Percentiles rank a stretch among this genome's conserved stretches.
These are phyloP conservation scores for Sclerospora graminicola DNA, from an alignment of 352 stramenopile species.

Conservation along the genomic window DNA sequence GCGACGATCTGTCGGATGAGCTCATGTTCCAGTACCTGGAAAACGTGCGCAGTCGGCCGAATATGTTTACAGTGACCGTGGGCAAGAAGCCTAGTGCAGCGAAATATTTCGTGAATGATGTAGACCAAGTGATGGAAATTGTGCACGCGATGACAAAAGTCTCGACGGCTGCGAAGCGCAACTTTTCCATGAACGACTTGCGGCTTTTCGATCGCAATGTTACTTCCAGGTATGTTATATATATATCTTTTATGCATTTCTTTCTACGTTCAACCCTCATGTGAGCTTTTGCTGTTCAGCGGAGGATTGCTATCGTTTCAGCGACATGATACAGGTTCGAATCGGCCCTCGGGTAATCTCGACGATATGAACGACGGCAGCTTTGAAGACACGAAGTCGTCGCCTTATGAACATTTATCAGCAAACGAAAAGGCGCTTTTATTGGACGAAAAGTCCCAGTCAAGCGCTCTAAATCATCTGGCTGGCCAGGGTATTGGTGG, in stretches of 20 bases:
- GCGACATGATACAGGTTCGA: conserved; percentile 11
- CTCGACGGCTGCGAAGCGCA: conserved; percentile 72
- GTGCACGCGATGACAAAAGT: conserved; percentile 83
- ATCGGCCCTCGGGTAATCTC: conserved; percentile 11
- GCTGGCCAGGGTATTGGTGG: conserved; percentile 17
- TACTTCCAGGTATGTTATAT: conserved; percentile 27
- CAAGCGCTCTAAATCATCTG: conserved; percentile 6
- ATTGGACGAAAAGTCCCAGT: conserved; percentile 7
- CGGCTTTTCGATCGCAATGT: conserved; percentile 52
- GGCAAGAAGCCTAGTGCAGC: conserved; percentile 97
- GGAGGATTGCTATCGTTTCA: conserved; percentile 22
- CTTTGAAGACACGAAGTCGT: conserved; percentile 33
- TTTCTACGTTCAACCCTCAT: neutral
- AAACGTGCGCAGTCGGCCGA: conserved; percentile 45
- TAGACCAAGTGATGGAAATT: conserved; percentile 93
- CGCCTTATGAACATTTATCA: conserved; percentile 20
- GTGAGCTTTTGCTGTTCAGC: conserved; percentile 10
- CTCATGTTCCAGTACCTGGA: conserved; percentile 93
- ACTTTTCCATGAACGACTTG: conserved; percentile 81
- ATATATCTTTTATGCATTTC: neutral
- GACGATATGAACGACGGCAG: conserved; percentile 38
- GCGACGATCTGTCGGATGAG: conserved; percentile 98
- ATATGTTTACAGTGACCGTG: conserved; percentile 94
- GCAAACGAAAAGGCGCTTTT: conserved; percentile 7
- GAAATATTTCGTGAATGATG: conserved; percentile 97